Evolutionary conservation across 1,284 basidiomycete genomes (phyloP).

Genomic region (Rhodotorula glutinis): DNA sequence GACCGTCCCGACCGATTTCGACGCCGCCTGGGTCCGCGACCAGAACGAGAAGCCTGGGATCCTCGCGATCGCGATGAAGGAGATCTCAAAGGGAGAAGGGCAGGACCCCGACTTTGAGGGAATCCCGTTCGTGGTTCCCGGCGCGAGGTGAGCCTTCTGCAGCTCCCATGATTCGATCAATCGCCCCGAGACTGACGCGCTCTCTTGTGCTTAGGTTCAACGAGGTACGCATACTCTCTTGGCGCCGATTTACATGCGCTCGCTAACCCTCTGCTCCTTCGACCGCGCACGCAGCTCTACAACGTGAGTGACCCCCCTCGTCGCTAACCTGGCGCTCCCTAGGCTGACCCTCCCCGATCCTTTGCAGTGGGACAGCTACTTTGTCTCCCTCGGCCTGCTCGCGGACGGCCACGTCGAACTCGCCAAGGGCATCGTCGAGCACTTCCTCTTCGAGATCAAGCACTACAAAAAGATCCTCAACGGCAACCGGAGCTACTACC

Average conservation of each 20-base stretch:
- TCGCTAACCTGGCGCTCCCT: no score
- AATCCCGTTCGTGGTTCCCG: constrained; percentile 94
- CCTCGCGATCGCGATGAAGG: constrained; percentile 91
- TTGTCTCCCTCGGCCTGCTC: constrained; percentile 87
- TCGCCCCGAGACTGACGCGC: no score
- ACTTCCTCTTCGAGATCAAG: constrained; percentile 97
- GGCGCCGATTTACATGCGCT: neutral
- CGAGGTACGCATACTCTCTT: constrained; percentile 61
- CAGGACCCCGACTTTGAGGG: constrained; percentile 71
- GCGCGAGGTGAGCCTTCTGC: constrained; percentile 60
- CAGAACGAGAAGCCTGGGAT: constrained; percentile 91
- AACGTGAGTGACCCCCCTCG: constrained; percentile 14
- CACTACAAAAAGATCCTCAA: constrained; percentile 48
- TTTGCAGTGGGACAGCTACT: constrained; percentile 89
- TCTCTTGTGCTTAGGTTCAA: constrained; percentile 61
- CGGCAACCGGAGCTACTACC: constrained; percentile 64
- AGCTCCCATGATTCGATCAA: no score
- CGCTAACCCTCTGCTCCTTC: neutral
- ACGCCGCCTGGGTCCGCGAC: constrained; percentile 85
- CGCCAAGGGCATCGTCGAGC: constrained; percentile 95
- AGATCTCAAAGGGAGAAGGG: constrained; percentile 68
- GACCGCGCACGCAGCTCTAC: constrained; percentile 22
- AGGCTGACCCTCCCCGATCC: neutral
- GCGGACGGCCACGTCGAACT: constrained; percentile 90
- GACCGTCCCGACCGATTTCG: constrained; percentile 75